These are phyloP conservation scores for Malus hybrid DNA, from an alignment of 331 rosid species.

Conservation along the genomic window DNA sequence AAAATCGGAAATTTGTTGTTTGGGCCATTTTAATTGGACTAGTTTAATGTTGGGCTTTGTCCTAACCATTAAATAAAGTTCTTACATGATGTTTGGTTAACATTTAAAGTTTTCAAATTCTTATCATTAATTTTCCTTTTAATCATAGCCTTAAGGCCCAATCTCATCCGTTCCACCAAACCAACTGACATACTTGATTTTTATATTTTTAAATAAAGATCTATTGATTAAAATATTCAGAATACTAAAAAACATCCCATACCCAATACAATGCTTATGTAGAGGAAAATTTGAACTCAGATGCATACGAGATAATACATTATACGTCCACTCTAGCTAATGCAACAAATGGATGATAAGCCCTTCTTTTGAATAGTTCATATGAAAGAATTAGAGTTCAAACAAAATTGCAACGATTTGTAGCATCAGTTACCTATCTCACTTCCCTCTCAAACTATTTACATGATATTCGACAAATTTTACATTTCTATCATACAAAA, in stretches of 20 bases:
- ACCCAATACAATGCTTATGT: fast-evolving
- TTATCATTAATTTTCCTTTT: too few relatives aligned
- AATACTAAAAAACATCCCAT: too few relatives aligned
- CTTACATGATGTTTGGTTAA: too few relatives aligned
- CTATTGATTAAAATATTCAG: too few relatives aligned
- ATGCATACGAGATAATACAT: background rate
- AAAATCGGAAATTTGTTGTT: too few relatives aligned
- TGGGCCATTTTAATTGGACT: background rate
- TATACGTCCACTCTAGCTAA: background rate
- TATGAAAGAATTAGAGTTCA: background rate
- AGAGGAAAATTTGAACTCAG: background rate
- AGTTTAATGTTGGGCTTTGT: too few relatives aligned
- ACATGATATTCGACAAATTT: background rate
- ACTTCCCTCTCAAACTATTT: background rate
- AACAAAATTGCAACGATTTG: background rate
- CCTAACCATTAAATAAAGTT: too few relatives aligned
- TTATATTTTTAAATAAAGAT: too few relatives aligned
- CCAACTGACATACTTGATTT: too few relatives aligned
- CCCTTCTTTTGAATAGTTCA: background rate
- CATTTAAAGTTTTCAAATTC: too few relatives aligned
- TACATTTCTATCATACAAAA: conserved; percentile 3
- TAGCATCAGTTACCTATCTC: background rate
- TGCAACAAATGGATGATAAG: background rate
- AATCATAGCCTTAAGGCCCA: too few relatives aligned
- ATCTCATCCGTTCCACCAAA: too few relatives aligned